Conservation (phyloP, 2,329 filamentous ascomycete species). For the Cyclaneusma minus region DNA sequence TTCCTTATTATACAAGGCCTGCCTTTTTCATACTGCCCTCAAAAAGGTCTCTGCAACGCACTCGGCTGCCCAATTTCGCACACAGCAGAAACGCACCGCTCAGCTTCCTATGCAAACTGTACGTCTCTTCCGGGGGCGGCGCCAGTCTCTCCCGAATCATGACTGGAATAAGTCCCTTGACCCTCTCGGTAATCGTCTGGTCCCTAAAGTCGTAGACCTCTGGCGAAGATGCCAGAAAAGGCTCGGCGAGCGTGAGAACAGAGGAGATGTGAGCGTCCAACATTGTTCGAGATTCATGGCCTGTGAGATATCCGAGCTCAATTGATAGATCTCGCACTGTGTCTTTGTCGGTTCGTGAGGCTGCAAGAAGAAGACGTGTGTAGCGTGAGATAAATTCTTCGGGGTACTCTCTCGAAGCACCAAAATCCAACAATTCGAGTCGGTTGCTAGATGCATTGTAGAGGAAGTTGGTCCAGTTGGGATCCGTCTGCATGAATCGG, state of each 20-base stretch:
- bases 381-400: conserved; percentile 67
- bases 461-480: conserved; percentile 98
- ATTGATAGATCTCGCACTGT: conserved; percentile 54
- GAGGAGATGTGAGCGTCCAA: conserved; percentile 78
- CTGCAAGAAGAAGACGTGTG: conserved; percentile 64
- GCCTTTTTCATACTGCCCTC: conserved; percentile 22
- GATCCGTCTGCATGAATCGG: conserved; percentile 97
- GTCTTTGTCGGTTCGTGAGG: conserved; percentile 51
- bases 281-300: conserved; percentile 75
- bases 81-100: conserved; percentile 92
- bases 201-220: conserved; percentile 82
- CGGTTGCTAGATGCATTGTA: conserved; percentile 60
- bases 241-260: conserved; percentile 81
- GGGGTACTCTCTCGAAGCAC: conserved; percentile 77
- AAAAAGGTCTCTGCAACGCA: conserved; percentile 72
- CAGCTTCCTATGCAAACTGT: conserved; percentile 85
- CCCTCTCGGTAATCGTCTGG: conserved; percentile 92
- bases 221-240: conserved; percentile 62
- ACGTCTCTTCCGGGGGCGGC: conserved; percentile 94
- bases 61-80: conserved; percentile 68
- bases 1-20: conserved; percentile 4
- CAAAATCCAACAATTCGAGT: conserved; percentile 90
- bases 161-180: conserved; percentile 73
- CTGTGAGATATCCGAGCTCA: conserved; percentile 79
- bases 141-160: conserved; percentile 84